Percentiles rank a stretch among this genome's conserved stretches.
Conservation (phyloP, 2,329 filamentous ascomycete species). For the Emergomyces orientalis region DNA sequence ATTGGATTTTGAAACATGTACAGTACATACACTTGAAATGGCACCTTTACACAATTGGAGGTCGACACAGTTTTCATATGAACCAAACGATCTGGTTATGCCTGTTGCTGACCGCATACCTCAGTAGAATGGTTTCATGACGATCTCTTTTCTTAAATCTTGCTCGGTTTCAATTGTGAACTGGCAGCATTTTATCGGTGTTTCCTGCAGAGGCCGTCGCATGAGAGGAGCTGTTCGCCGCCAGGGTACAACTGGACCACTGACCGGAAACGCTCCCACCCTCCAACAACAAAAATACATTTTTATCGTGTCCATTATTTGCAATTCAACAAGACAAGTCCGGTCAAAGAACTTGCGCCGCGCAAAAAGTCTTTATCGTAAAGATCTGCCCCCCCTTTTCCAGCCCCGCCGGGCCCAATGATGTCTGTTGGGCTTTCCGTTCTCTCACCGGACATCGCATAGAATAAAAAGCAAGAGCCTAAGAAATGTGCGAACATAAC, state of each 20-base stretch:
- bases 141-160: not conserved
- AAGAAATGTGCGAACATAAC: no score
- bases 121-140: not conserved
- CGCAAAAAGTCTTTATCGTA: not conserved
- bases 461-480: no score
- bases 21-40: no score
- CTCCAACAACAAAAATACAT: not conserved
- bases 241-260: not conserved
- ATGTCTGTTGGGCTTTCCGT: not conserved
- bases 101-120: not conserved
- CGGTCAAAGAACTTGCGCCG: not conserved
- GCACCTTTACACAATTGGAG: not conserved
- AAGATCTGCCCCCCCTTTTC: not conserved
- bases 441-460: no score
- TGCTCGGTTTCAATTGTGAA: not conserved
- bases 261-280: not conserved
- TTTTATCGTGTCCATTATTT: not conserved
- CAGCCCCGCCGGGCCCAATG: no score
- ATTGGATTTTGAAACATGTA: not conserved
- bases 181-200: not conserved
- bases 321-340: not conserved
- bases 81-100: not conserved
- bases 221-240: not conserved
- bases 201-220: not conserved
- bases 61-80: no score